phyloP scores from a whole-genome alignment of 2,329 filamentous ascomycete species.

The Cladosporium halotolerans region DNA sequence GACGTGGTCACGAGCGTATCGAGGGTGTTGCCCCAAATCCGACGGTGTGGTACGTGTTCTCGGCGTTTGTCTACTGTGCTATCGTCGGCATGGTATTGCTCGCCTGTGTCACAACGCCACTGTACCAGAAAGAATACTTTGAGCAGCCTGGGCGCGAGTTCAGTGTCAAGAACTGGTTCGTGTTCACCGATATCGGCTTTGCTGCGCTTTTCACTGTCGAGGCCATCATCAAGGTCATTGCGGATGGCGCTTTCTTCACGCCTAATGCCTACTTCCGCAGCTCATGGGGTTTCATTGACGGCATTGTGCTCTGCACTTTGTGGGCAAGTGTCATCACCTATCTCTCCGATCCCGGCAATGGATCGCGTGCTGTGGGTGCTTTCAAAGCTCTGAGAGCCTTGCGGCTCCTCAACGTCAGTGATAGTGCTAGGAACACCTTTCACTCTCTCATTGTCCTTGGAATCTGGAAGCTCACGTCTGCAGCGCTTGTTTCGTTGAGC shows the following conservation, averaged over 20 bases:
- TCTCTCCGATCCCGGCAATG: slow-evolving; percentile 70
- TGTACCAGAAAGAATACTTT: slow-evolving; percentile 89
- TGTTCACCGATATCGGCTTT: slow-evolving; percentile 88
- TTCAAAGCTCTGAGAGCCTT: slow-evolving; percentile 95
- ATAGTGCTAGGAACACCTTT: slow-evolving; percentile 91
- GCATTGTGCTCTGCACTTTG: slow-evolving; percentile 80
- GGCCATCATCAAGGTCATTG: slow-evolving; percentile 84
- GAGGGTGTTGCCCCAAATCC: slow-evolving; percentile 87
- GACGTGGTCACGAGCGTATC: slow-evolving; percentile 76
- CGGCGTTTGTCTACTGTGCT: slow-evolving; percentile 84
- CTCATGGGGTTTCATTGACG: slow-evolving; percentile 95
- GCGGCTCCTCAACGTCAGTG: slow-evolving; percentile 87
- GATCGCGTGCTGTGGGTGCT: slow-evolving; percentile 86
- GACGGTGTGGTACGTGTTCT: slow-evolving; percentile 86
- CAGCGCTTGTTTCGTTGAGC: slow-evolving; percentile 88
- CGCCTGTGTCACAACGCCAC: slow-evolving; percentile 86
- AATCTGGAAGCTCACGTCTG: slow-evolving; percentile 87
- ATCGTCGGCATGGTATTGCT: slow-evolving; percentile 98
- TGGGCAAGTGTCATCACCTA: slow-evolving; percentile 92
- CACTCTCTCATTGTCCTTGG: slow-evolving; percentile 92
- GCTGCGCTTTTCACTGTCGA: slow-evolving; percentile 80
- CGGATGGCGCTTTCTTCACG: slow-evolving; percentile 92
- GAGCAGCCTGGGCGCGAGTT: slow-evolving; percentile 12
- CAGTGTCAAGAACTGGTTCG: slow-evolving; percentile 77
- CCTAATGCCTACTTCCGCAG: slow-evolving; percentile 95